Evolutionary conservation across 192 early-diverging fungal species (phyloP), one percentile per base, ranked within the genome.

Genomic region (Coemansia sp.): DNA sequence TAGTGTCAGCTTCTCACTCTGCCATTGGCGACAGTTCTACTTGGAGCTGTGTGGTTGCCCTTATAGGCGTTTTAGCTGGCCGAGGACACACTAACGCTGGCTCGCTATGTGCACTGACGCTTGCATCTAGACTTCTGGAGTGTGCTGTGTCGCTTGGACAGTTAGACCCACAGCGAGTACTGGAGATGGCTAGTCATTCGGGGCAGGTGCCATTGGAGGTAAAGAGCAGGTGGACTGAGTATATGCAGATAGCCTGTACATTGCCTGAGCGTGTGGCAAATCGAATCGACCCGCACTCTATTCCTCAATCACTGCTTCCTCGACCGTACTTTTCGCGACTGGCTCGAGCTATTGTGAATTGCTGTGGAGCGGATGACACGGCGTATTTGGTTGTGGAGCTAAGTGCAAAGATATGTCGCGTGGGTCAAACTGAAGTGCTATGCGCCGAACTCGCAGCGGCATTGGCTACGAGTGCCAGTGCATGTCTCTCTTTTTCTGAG

Each of bases 261-360:
- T 41, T 83, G 46, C 75, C 80, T 0, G 80, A 83, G 27, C 80
- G 80, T 29, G 52, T 83, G 12, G 75, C 75, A 2, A 78, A 78
- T 44, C 22, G 66, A 13, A 39, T 83, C 27, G 76, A 83, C 20
- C 68, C 75, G 1, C 69, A 63, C 12, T 74, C 72, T 3, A 65
- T 83, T 16, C 80, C 80, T 1, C 39, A 40, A 0, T 13, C 31
- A 5, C 67, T 83, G 31, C 46, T 12, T 18, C 75, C 75, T 2
- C 69, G 55, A 13, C 41, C 36, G 34, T 77, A 83, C 39, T 83
- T 75, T 72, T 40, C 70, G 4, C 50, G 63, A 15, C 68, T 82
- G 15, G 71, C 80, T 11, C 43, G 29, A 3, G 41, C 44, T 2
- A 67, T 71, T 0, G 71, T 73, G 43, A 24, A 38, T 3, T 53